phyloP scores from a whole-genome alignment of 1,284 basidiomycete species.

The Trametes versicolor region DNA sequence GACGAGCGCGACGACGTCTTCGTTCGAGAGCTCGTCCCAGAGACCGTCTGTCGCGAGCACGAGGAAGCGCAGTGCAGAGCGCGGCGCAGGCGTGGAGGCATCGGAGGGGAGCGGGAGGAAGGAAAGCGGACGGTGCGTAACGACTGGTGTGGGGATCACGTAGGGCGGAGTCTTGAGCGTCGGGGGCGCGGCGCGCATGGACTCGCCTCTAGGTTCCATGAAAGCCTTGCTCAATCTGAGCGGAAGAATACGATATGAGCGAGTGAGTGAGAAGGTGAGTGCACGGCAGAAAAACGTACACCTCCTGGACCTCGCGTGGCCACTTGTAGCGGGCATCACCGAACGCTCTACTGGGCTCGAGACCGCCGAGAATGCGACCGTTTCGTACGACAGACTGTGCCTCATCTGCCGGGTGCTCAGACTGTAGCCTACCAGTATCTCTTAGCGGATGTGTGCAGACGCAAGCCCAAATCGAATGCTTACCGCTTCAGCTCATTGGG shows the following conservation, averaged over 20 bases:
- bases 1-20: constrained; percentile 93
- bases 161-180: constrained; percentile 92
- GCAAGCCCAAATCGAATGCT: too few species aligned
- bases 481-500: constrained; percentile 82
- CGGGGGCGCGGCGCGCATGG: constrained; percentile 67
- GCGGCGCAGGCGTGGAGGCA: constrained; percentile 27
- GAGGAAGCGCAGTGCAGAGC: constrained; percentile 60
- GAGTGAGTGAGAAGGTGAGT: background rate
- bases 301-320: constrained; percentile 75
- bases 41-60: constrained; percentile 79
- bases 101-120: constrained; percentile 50
- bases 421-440: constrained; percentile 70
- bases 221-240: constrained; percentile 73
- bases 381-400: constrained; percentile 83
- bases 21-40: constrained; percentile 96
- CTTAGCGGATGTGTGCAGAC: background rate
- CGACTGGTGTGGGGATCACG: constrained; percentile 90
- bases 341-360: constrained; percentile 95
- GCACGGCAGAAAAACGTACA: constrained; percentile 62
- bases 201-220: constrained; percentile 67
- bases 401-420: constrained; percentile 90
- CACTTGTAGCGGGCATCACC: constrained; percentile 97
- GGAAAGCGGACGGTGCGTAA: constrained; percentile 81
- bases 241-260: constrained; percentile 1
- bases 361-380: constrained; percentile 90